phyloP scores from a whole-genome alignment of 768 basidiomycete species.

The Mrakia hoshinonis region DNA sequence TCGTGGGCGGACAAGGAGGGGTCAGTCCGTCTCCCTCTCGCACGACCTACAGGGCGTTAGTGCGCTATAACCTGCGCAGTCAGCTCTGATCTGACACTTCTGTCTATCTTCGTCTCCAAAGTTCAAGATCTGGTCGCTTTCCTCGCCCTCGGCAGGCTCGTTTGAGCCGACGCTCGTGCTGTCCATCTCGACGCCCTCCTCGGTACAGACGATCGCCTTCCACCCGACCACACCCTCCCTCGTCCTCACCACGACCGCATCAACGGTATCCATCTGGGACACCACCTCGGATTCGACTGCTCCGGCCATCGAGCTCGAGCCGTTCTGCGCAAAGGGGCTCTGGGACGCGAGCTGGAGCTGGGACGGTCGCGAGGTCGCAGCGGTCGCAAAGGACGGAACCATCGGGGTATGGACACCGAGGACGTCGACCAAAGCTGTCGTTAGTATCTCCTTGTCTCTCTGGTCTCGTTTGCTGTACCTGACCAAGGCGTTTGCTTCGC shows the following conservation, averaged over 20 bases:
- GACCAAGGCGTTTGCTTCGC: neutral
- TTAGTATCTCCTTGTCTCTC: neutral
- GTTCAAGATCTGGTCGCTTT: constrained; percentile 13
- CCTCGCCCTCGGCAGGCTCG: neutral
- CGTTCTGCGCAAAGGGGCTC: constrained; percentile 16
- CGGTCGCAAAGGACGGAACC: constrained; percentile 14
- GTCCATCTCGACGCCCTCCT: constrained; percentile 4
- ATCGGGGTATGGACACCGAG: constrained; percentile 16
- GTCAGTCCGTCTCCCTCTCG: neutral
- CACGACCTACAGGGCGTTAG: no score
- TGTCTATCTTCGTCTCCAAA: neutral
- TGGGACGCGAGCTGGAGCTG: constrained; percentile 20
- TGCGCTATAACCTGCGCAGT: neutral
- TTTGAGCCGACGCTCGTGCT: constrained; percentile 1
- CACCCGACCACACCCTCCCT: constrained; percentile 31
- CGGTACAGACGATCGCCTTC: constrained; percentile 28
- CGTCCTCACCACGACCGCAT: constrained; percentile 2
- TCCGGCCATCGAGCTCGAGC: constrained; percentile 16
- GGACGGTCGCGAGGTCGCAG: constrained; percentile 11
- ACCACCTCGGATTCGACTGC: neutral
- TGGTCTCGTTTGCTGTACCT: neutral
- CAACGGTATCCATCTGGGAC: constrained; percentile 2
- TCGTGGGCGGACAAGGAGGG: constrained; percentile 6
- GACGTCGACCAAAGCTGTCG: neutral
- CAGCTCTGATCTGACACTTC: neutral